These are phyloP conservation scores for Acanthamoeba royreba DNA, from an alignment of 208 protist genomes.

Conservation along the genomic window DNA sequence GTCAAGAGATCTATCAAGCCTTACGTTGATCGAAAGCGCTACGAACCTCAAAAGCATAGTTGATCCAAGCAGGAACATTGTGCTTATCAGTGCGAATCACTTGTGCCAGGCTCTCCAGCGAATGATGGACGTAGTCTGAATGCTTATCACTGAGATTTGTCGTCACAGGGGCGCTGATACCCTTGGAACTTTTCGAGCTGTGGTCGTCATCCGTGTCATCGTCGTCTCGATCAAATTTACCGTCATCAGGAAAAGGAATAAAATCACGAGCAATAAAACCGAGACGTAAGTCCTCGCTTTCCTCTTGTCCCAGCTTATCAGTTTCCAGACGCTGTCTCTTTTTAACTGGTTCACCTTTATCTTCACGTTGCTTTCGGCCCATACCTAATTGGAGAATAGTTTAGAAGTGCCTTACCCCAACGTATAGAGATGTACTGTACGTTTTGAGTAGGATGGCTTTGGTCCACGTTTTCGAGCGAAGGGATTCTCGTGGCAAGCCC, in stretches of 20 bases:
- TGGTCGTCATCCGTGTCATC: not conserved
- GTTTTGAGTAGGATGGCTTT: too few species aligned
- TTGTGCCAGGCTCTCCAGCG: not conserved
- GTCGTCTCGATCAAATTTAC: not conserved
- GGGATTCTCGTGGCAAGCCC: not conserved
- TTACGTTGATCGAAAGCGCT: too few species aligned
- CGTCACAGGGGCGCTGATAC: not conserved
- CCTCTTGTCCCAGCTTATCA: not conserved
- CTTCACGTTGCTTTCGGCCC: too few species aligned
- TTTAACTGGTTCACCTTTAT: not conserved
- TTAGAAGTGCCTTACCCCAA: too few species aligned
- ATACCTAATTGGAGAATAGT: too few species aligned
- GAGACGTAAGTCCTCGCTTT: too few species aligned
- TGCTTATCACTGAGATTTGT: not conserved
- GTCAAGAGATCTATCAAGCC: too few species aligned
- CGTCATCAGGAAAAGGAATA: not conserved
- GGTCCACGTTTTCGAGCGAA: not conserved
- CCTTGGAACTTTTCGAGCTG: not conserved
- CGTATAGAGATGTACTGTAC: too few species aligned
- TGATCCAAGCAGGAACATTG: not conserved
- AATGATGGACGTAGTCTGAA: not conserved
- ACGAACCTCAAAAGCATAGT: not conserved
- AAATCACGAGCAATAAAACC: not conserved
- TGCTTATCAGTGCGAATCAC: not conserved
- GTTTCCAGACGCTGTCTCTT: not conserved